Conservation (phyloP, 75 land plant genomes). For the Ceratopteris richardii region DNA sequence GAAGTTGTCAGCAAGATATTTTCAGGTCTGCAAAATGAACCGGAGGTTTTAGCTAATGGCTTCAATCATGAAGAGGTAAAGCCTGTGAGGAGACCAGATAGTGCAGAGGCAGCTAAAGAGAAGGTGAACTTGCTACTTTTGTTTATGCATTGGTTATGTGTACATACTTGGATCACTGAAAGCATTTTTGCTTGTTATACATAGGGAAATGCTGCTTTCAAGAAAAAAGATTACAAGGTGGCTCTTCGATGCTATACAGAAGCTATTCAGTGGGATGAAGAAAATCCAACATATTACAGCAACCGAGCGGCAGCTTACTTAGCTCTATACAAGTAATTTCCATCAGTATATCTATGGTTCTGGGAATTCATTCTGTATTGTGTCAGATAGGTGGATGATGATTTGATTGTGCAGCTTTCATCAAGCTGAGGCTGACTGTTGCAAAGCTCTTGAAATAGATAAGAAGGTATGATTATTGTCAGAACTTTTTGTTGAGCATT, state of each 20-base stretch:
- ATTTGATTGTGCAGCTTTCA: constrained; percentile 42
- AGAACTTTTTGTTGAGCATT: too few species aligned
- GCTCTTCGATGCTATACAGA: constrained; percentile 68
- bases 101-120: constrained; percentile 79
- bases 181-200: neutral
- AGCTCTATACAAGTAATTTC: constrained; percentile 32
- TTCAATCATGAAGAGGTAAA: neutral
- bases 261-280: constrained; percentile 66
- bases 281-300: constrained; percentile 67
- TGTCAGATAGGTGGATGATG: too few species aligned
- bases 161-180: too few species aligned
- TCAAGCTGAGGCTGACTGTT: constrained; percentile 80
- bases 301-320: constrained; percentile 84
- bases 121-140: too few species aligned
- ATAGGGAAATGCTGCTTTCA: constrained; percentile 88
- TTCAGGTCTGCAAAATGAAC: constrained; percentile 55
- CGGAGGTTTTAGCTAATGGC: constrained; percentile 29
- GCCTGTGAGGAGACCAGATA: constrained; percentile 20
- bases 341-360: too few species aligned
- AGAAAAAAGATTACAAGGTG: constrained; percentile 73
- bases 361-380: too few species aligned
- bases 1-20: constrained; percentile 63
- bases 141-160: too few species aligned
- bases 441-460: constrained; percentile 58
- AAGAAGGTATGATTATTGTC: constrained; percentile 76